Evolutionary conservation across 2,329 filamentous ascomycete species (phyloP).

Genomic region (Xylariomycetidae sp.): DNA sequence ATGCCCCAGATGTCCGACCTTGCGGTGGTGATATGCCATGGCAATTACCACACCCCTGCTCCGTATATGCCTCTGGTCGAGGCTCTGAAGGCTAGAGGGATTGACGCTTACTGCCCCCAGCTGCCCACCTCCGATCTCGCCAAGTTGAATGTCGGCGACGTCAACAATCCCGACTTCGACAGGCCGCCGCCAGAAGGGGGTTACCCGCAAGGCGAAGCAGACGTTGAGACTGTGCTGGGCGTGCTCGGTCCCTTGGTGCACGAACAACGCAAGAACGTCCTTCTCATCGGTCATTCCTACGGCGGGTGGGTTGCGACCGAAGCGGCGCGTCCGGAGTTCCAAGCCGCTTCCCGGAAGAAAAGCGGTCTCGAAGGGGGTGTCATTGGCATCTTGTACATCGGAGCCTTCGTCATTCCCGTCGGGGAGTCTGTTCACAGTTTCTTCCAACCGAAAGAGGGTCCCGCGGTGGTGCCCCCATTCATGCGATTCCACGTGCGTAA

Average conservation of each 20-base stretch:
- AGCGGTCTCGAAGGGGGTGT: constrained; percentile 17
- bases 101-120: constrained; percentile 28
- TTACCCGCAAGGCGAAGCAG: constrained; percentile 21
- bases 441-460: constrained; percentile 24
- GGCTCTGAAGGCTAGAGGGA: constrained; percentile 15
- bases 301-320: constrained; percentile 29
- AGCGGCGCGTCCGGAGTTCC: constrained; percentile 21
- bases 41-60: constrained; percentile 24
- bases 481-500: constrained; percentile 23
- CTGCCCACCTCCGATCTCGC: constrained; percentile 25
- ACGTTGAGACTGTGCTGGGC: constrained; percentile 6
- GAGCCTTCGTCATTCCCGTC: constrained; percentile 24
- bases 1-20: constrained; percentile 4
- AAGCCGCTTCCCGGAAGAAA: constrained; percentile 13
- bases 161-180: constrained; percentile 16
- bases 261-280: constrained; percentile 21
- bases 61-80: constrained; percentile 23
- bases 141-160: constrained; percentile 18
- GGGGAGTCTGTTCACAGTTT: constrained; percentile 26
- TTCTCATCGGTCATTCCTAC: constrained; percentile 26
- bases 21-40: constrained; percentile 19
- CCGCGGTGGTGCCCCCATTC: constrained; percentile 15
- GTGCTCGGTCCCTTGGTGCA: constrained; percentile 6
- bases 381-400: constrained; percentile 24
- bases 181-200: constrained; percentile 20